Conservation (phyloP, 148 eudicot genomes). For the Heliamphora exappendiculata region DNA sequence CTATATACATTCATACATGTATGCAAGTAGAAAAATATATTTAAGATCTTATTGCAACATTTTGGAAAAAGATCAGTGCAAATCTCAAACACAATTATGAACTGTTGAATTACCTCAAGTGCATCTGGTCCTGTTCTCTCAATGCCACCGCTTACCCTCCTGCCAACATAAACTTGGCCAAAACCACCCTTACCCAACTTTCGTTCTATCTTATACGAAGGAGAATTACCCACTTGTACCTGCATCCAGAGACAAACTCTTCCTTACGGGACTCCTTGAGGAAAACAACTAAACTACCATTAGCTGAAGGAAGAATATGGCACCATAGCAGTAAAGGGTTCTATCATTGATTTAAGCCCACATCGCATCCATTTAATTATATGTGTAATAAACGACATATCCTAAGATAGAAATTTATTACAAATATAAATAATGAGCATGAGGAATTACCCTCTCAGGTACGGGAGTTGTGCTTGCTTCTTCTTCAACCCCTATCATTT, state of each 20-base stretch:
- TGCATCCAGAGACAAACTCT: slow-evolving; percentile 22
- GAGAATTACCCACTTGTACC: slow-evolving; percentile 92
- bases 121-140: slow-evolving; percentile 91
- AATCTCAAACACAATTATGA: background rate
- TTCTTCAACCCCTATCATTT: slow-evolving; percentile 65
- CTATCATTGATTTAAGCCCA: background rate
- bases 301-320: background rate
- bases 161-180: slow-evolving; percentile 95
- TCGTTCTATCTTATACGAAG: slow-evolving; percentile 66
- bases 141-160: slow-evolving; percentile 66
- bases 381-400: background rate
- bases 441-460: slow-evolving; percentile 68
- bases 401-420: background rate
- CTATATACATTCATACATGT: no score
- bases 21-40: no score
- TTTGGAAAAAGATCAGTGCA: background rate
- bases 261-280: background rate
- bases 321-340: background rate
- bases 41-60: background rate
- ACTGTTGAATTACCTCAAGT: slow-evolving; percentile 54
- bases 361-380: background rate
- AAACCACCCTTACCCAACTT: slow-evolving; percentile 97
- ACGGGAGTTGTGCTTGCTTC: slow-evolving; percentile 73
- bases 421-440: background rate
- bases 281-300: background rate